Evolutionary conservation across 306 rosid genomes (phyloP), one percentile per base, ranked within the genome.

Genomic region (Cicer pinnatifidum): DNA sequence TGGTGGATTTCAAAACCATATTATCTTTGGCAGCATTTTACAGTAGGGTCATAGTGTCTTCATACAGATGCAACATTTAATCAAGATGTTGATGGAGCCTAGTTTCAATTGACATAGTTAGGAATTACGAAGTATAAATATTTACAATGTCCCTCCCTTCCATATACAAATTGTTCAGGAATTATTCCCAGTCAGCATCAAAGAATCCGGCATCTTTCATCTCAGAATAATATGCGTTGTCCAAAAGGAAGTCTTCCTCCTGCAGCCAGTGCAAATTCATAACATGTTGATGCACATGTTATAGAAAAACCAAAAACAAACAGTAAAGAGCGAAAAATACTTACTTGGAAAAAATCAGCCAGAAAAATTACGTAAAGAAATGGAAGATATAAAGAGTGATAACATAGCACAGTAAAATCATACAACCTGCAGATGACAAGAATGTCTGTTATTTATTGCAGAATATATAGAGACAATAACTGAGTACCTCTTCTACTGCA

Each of bases 181-280:
- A 67, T 75, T 85, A 89, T 76, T 88, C 97, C 93, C 89, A 91
- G 44, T 91, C 93, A n/a, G 83, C 83, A 57, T 91, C 97, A 71
- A 91, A 89, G 89, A 91, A 91, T 64, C 97, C 97, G 11, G 97
- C 96, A 81, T 91, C 97, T 81, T 80, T 91, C 97, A 91, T 91
- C 78, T 89, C 96, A 0, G 90, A 84, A 81, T 87, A 91, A 73
- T 91, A 91, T 3, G 92, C 96, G 20, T 75, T 88, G 7, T 91
- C 91, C 86, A 89, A 83, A 75, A 87, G 88, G 69, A 89, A 89
- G 33, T 86, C 86, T 46, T 91, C 96, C 82, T 86, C 93, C 96
- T 91, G 86, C 75, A 81, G 9, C 51, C 58, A 64, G 53, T 19
- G 20, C 10, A 50, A 76, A 28, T 63, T 54, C 48, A 69, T 53